These are phyloP conservation scores for Hyaloscypha hepaticicola DNA, from an alignment of 495 filamentous ascomycete genomes.

Conservation along the genomic window DNA sequence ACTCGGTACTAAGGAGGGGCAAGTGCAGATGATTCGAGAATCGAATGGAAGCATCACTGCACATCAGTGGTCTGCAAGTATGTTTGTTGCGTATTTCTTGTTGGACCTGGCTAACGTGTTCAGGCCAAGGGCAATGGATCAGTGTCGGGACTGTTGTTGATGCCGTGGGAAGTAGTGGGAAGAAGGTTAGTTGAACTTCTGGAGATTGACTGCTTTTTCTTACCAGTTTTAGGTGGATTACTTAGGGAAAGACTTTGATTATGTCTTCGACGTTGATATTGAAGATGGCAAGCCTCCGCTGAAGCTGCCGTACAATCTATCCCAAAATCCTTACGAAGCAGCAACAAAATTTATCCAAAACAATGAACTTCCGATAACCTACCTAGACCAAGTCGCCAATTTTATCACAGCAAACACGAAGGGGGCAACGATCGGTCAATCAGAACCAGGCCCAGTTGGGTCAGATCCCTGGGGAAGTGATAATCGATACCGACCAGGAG, in stretches of 20 bases:
- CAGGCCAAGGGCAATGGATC: constrained; percentile 63
- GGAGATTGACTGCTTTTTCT: background rate
- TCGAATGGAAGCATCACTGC: constrained; percentile 74
- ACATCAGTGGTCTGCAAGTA: constrained; percentile 70
- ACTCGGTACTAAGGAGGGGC: constrained; percentile 87
- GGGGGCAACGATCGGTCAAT: constrained; percentile 73
- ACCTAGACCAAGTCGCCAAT: constrained; percentile 89
- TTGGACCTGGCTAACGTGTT: constrained; percentile 9
- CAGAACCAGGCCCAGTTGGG: constrained; percentile 35
- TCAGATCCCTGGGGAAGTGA: constrained; percentile 78
- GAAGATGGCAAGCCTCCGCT: constrained; percentile 92
- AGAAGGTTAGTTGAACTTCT: constrained; percentile 46
- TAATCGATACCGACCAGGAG: constrained; percentile 73
- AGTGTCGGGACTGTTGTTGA: constrained; percentile 93
- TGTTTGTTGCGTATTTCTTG: constrained; percentile 18
- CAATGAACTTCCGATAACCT: constrained; percentile 86
- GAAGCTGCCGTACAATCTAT: constrained; percentile 90
- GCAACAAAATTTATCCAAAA: constrained; percentile 88
- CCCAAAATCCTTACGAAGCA: constrained; percentile 89
- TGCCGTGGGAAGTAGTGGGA: constrained; percentile 75
- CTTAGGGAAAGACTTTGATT: constrained; percentile 89
- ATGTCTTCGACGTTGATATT: constrained; percentile 97
- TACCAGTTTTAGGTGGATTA: constrained; percentile 54
- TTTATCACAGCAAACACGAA: constrained; percentile 91
- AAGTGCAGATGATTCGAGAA: constrained; percentile 87